A percentile compares a stretch with the other conserved stretches of the same genome.
Evolutionary conservation across 768 basidiomycete genomes (phyloP).

Genomic region (Lactifluus volemus): DNA sequence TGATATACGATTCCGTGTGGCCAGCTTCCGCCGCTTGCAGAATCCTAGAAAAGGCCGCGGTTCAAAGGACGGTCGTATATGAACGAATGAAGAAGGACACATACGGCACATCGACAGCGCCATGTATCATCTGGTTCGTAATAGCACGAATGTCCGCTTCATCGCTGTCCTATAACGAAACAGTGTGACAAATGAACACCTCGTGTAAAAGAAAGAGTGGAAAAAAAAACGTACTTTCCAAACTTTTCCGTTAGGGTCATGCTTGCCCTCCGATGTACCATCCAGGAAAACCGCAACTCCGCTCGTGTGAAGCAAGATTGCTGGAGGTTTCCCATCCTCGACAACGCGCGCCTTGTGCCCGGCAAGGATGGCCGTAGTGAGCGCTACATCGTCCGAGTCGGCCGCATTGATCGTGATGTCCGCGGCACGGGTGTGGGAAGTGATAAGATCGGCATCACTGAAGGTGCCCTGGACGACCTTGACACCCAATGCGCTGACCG

Average conservation of each 20-base stretch:
- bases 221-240: constrained; percentile 6
- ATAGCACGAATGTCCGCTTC: not conserved
- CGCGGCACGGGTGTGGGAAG: not conserved
- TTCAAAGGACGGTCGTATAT: not conserved
- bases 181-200: not conserved
- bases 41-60: not conserved
- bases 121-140: too few species aligned
- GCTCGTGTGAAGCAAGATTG: constrained; percentile 8
- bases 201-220: not conserved
- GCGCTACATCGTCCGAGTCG: constrained; percentile 4
- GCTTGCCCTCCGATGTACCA: constrained; percentile 3
- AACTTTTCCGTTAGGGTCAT: not conserved
- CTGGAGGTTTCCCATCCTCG: not conserved
- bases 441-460: not conserved
- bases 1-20: constrained; percentile 4
- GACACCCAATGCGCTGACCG: not conserved
- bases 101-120: too few species aligned
- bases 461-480: constrained; percentile 8
- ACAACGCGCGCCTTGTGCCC: constrained; percentile 9
- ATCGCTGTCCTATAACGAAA: constrained; percentile 2
- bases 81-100: not conserved
- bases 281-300: constrained; percentile 7
- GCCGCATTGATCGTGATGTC: constrained; percentile 6
- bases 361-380: constrained; percentile 3
- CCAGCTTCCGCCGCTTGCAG: constrained; percentile 1